Evolutionary conservation across 139 green algal genomes (phyloP).

Genomic region (Coelastrella sp.): DNA sequence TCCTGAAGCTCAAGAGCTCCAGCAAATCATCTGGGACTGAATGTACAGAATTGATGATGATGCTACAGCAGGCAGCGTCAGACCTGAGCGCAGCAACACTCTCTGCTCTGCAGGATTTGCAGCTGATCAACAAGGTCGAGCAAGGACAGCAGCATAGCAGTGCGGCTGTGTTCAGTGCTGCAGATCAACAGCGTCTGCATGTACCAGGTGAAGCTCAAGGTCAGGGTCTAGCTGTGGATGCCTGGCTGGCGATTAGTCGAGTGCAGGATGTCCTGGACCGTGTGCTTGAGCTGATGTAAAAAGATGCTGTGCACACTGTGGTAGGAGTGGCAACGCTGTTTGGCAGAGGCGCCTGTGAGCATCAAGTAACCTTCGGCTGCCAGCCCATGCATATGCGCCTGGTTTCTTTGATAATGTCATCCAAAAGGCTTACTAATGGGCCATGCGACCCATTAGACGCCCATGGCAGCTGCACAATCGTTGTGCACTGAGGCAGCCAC

Average conservation of each 20-base stretch:
- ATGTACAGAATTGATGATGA: not conserved
- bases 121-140: not conserved
- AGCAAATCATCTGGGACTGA: not conserved
- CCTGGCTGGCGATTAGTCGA: conserved; percentile 40
- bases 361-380: too few relatives aligned
- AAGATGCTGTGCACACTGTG: too few relatives aligned
- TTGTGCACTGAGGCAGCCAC: too few relatives aligned
- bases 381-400: too few relatives aligned
- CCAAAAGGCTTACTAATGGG: too few relatives aligned
- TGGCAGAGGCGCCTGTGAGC: too few relatives aligned
- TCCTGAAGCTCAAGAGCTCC: not conserved
- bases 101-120: not conserved
- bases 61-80: not conserved
- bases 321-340: too few relatives aligned
- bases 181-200: not conserved
- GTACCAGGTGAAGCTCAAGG: conserved; percentile 26
- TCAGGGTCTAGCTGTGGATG: conserved; percentile 34
- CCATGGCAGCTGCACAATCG: too few relatives aligned
- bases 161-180: not conserved
- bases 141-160: not conserved
- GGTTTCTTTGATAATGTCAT: too few relatives aligned
- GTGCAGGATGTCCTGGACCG: conserved; percentile 42
- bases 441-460: too few relatives aligned
- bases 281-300: conserved; percentile 40
- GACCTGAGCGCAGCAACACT: not conserved